phyloP scores from a whole-genome alignment of 1,284 basidiomycete species.

The Agaricales sp. region DNA sequence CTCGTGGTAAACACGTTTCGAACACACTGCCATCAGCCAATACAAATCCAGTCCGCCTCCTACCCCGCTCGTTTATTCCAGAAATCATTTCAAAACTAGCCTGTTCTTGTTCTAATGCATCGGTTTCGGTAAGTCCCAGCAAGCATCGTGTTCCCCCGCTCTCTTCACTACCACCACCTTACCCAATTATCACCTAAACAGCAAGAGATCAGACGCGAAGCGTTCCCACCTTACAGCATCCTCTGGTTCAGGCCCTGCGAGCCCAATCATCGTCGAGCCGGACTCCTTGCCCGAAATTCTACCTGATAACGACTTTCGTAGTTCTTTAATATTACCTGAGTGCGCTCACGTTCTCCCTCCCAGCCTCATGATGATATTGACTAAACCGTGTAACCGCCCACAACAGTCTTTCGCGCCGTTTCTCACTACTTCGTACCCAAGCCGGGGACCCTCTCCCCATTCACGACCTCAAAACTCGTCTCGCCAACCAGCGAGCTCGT shows the following conservation, averaged over 20 bases:
- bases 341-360: conserved; percentile 29
- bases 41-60: neutral
- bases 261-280: conserved; percentile 12
- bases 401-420: conserved; percentile 64
- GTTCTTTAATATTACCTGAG: conserved; percentile 75
- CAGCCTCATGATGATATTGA: conserved; percentile 10
- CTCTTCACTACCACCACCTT: conserved; percentile 14
- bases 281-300: conserved; percentile 46
- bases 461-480: conserved; percentile 50
- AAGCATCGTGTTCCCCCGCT: conserved; percentile 9
- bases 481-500: conserved; percentile 65
- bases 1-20: neutral
- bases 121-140: conserved; percentile 61
- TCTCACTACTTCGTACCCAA: conserved; percentile 62
- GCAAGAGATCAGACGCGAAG: conserved; percentile 59
- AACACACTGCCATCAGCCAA: neutral
- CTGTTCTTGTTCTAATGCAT: conserved; percentile 36
- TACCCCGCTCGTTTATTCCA: neutral
- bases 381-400: conserved; percentile 4
- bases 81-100: neutral
- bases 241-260: conserved; percentile 11
- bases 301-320: conserved; percentile 65
- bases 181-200: conserved; percentile 22
- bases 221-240: conserved; percentile 23
- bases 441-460: conserved; percentile 53